These are phyloP conservation scores for Saccharomyces jurei DNA, from an alignment of 805 yeast species.

Conservation along the genomic window DNA sequence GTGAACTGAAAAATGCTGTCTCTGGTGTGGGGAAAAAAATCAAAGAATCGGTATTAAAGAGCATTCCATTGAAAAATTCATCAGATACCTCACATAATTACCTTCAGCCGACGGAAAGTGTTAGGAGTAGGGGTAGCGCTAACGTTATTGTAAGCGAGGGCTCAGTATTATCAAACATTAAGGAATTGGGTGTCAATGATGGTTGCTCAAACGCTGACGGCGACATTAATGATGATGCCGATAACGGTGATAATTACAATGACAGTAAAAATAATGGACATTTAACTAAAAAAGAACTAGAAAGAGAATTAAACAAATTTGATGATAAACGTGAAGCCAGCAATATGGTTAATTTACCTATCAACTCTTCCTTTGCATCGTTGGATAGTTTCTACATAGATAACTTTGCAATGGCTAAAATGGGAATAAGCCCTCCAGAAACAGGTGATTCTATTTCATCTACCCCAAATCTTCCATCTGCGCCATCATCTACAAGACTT, in stretches of 20 bases:
- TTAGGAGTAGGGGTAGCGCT: conserved; percentile 5
- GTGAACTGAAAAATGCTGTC: conserved; percentile 71
- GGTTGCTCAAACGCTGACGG: neutral
- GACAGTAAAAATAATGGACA: conserved; percentile 3
- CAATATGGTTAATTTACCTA: conserved; percentile 55
- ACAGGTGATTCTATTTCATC: neutral
- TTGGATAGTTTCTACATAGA: conserved; percentile 55
- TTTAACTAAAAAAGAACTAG: conserved; percentile 13
- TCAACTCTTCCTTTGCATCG: conserved; percentile 65
- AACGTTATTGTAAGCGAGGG: conserved; percentile 21
- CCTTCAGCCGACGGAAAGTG: neutral
- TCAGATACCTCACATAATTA: neutral
- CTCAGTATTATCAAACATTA: conserved; percentile 13
- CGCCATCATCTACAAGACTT: neutral
- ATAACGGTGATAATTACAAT: conserved; percentile 2
- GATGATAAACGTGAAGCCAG: conserved; percentile 18
- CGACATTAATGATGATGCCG: conserved; percentile 3
- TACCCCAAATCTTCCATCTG: neutral
- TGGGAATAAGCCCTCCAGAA: conserved; percentile 5
- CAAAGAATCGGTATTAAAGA: conserved; percentile 28
- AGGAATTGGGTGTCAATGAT: neutral
- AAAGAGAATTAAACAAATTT: conserved; percentile 20
- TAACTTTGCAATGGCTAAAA: conserved; percentile 33
- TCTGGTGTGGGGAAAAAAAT: conserved; percentile 70
- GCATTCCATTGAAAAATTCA: conserved; percentile 4